Conservation (phyloP, 2,329 filamentous ascomycete genomes). For the Macrophomina phaseolina region DNA sequence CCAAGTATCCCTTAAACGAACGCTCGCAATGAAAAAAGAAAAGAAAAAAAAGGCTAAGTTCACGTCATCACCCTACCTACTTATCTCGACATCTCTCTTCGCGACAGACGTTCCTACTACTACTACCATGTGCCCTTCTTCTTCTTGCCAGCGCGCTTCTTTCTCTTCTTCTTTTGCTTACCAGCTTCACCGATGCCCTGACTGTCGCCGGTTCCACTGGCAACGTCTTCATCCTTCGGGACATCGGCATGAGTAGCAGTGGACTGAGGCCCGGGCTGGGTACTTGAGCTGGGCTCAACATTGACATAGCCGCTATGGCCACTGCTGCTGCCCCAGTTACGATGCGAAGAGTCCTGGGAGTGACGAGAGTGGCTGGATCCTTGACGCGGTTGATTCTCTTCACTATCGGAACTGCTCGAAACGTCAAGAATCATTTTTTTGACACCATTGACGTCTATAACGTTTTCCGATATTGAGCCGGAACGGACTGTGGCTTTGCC, state of each 20-base stretch:
- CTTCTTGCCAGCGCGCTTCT: slow-evolving; percentile 45
- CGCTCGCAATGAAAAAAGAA: slow-evolving; percentile 12
- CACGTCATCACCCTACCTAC: neutral
- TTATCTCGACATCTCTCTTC: neutral
- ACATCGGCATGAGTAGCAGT: slow-evolving; percentile 35
- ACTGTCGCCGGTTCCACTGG: slow-evolving; percentile 31
- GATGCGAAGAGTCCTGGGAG: slow-evolving; percentile 17
- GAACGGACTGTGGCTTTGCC: slow-evolving; percentile 64
- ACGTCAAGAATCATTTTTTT: slow-evolving; percentile 78
- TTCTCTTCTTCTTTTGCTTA: slow-evolving; percentile 37
- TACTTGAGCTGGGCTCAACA: neutral
- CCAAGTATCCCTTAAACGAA: slow-evolving; percentile 8
- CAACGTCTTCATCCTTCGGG: slow-evolving; percentile 30
- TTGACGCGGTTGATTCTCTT: slow-evolving; percentile 7
- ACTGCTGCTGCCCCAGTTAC: slow-evolving; percentile 20
- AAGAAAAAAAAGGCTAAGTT: neutral
- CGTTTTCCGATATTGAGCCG: slow-evolving; percentile 79
- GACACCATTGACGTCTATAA: slow-evolving; percentile 75
- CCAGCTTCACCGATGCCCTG: slow-evolving; percentile 30
- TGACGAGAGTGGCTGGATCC: slow-evolving; percentile 24
- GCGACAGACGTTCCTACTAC: neutral
- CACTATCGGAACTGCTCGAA: slow-evolving; percentile 54
- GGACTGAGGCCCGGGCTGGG: slow-evolving; percentile 30
- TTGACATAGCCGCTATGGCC: slow-evolving; percentile 17
- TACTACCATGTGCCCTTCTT: slow-evolving; percentile 35